phyloP scores from a whole-genome alignment of 345 rosid genomes.

The Clarkia xantiana region DNA sequence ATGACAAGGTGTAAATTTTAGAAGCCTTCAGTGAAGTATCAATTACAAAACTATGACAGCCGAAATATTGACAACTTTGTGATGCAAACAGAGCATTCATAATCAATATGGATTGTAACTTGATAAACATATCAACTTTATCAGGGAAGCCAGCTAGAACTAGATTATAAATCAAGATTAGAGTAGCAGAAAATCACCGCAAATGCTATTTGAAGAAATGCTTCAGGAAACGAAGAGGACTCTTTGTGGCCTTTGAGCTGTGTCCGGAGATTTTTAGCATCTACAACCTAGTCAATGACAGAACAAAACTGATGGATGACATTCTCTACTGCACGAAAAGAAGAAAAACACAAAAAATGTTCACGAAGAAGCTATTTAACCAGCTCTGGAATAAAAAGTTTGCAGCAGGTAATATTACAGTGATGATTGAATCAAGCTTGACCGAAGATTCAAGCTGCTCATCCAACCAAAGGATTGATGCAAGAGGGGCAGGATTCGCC shows the following conservation, averaged over 20 bases:
- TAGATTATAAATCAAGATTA: background rate
- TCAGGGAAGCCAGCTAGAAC: background rate
- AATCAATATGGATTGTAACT: background rate
- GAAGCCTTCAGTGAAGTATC: background rate
- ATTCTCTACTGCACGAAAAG: too few relatives aligned
- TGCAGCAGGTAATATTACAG: constrained; percentile 24
- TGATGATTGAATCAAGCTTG: constrained; percentile 83
- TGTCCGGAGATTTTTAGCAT: constrained; percentile 79
- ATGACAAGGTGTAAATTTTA: background rate
- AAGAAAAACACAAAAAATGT: too few relatives aligned
- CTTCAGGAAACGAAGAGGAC: constrained; percentile 78
- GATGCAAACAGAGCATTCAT: too few relatives aligned
- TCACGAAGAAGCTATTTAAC: too few relatives aligned
- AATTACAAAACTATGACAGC: background rate
- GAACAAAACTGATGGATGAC: too few relatives aligned
- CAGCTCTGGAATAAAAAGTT: too few relatives aligned
- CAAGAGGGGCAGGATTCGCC: constrained; percentile 90
- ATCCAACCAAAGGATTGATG: constrained; percentile 92
- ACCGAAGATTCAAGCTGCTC: constrained; percentile 82
- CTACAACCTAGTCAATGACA: constrained; percentile 58
- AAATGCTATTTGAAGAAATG: constrained; percentile 78
- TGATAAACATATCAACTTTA: background rate
- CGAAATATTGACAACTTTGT: too few relatives aligned
- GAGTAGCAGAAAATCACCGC: constrained; percentile 37
- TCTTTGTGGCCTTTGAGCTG: constrained; percentile 44